A percentile compares a stretch with the other conserved stretches of the same genome.
These are phyloP conservation scores for Macrolepiota dolichaula DNA, from an alignment of 768 basidiomycete genomes.

Conservation along the genomic window DNA sequence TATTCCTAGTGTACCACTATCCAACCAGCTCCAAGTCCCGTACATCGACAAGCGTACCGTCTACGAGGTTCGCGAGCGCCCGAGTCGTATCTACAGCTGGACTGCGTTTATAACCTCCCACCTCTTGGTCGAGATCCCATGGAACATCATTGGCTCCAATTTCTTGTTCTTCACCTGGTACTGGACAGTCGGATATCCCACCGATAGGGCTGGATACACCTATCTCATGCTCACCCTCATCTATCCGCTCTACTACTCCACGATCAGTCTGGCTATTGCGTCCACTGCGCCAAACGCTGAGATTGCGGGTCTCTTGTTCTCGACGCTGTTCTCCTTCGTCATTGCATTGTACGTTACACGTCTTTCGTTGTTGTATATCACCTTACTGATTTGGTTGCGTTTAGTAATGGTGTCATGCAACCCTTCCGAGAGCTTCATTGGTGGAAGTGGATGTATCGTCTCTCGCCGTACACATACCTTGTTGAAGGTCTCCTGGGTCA, in stretches of 20 bases:
- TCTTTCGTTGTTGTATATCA: neutral
- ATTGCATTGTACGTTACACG: slow-evolving; percentile 47
- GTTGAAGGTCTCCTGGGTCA: slow-evolving; percentile 47
- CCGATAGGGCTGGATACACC: slow-evolving; percentile 54
- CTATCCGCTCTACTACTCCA: slow-evolving; percentile 59
- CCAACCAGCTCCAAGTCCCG: slow-evolving; percentile 61
- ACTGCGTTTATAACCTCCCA: slow-evolving; percentile 52
- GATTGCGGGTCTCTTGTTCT: slow-evolving; percentile 56
- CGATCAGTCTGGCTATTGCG: slow-evolving; percentile 56
- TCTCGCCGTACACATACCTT: slow-evolving; percentile 50
- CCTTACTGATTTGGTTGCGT: neutral
- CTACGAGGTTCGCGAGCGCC: slow-evolving; percentile 67
- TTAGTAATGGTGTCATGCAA: slow-evolving; percentile 63
- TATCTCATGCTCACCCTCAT: slow-evolving; percentile 51
- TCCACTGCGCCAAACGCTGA: slow-evolving; percentile 57
- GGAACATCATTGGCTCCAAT: slow-evolving; percentile 56
- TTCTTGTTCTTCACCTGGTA: slow-evolving; percentile 68
- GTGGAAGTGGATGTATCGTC: slow-evolving; percentile 52
- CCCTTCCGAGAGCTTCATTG: slow-evolving; percentile 59
- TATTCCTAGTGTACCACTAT: slow-evolving; percentile 40
- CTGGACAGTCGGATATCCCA: slow-evolving; percentile 63
- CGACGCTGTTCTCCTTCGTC: slow-evolving; percentile 58
- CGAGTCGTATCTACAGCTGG: slow-evolving; percentile 67
- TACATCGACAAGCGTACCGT: slow-evolving; percentile 57
- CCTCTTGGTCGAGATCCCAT: slow-evolving; percentile 55